Evolutionary conservation across 441 rosid genomes (phyloP), one percentile per base, ranked within the genome.

Genomic region (Eugenia klotzschiana): DNA sequence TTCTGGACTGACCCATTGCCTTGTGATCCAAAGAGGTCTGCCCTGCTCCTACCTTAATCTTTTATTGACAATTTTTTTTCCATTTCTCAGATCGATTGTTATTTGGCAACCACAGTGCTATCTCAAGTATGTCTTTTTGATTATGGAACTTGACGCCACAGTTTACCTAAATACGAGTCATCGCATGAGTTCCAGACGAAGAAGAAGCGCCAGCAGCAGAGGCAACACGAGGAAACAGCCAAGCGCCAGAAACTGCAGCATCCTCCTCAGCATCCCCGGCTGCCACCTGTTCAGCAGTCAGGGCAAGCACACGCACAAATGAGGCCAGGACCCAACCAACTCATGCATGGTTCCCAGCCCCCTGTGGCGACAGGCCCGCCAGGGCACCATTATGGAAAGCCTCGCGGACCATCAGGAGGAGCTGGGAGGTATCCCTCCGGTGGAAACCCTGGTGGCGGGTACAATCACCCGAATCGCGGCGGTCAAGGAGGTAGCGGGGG

Each of bases 181-280:
- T 97, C 98, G n/a, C 99, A 97, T 40, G 99, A 97, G 92, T 97
- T 93, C 89, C 98, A 95, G 89, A 95, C 99, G 50, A 97, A 94
- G 96, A 97, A 95, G 87, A 97, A 94, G 89, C 90, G 98, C 69
- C 98, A 94, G 90, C 98, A 94, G 84, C 96, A 92, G 89, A 92
- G 98, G 50, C 98, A 95, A 73, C 92, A 95, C 14, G 96, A 92
- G 86, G 99, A 97, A 88, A 93, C 91, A 57, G 96, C 99, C 12
- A 97, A 94, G 80, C 90, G 94, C 29, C 99, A 97, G 89, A 97
- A 93, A 86, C 89, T 92, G 54, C 98, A 93, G 88, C 98, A 94
- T 85, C 94, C 95, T 7, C 96, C 90, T 82, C 98, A 90, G 74
- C 98, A 97, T 77, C 58, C 91, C 81, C 96, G 98, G 51, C 90